These are phyloP conservation scores for Peronospora destructor DNA, from an alignment of 352 stramenopile genomes.

Conservation along the genomic window DNA sequence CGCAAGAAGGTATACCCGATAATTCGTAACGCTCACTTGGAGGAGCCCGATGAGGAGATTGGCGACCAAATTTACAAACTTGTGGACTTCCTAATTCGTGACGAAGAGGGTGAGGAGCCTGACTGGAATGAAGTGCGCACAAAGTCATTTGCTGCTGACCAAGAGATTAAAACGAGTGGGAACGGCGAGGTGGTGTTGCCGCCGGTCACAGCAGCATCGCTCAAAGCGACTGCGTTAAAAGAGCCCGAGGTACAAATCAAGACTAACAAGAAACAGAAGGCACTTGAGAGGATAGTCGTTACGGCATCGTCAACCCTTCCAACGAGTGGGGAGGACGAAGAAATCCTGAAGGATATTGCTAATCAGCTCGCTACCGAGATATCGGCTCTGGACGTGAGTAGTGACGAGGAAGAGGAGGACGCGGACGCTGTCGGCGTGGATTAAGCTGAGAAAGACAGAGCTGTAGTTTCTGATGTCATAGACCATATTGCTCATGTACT, in stretches of 20 bases:
- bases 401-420: slow-evolving; percentile 70
- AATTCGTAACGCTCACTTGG: slow-evolving; percentile 74
- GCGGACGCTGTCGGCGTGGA: slow-evolving; percentile 43
- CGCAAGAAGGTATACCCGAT: slow-evolving; percentile 85
- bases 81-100: slow-evolving; percentile 81
- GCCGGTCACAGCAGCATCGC: slow-evolving; percentile 10
- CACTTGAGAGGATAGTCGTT: slow-evolving; percentile 13
- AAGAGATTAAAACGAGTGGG: slow-evolving; percentile 33
- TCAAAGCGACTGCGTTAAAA: slow-evolving; percentile 13
- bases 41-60: slow-evolving; percentile 74
- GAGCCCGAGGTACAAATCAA: slow-evolving; percentile 18
- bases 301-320: slow-evolving; percentile 31
- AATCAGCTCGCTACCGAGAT: slow-evolving; percentile 62
- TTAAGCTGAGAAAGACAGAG: slow-evolving; percentile 19
- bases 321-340: slow-evolving; percentile 46
- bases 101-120: slow-evolving; percentile 80
- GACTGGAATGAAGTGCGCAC: slow-evolving; percentile 74
- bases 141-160: slow-evolving; percentile 53
- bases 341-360: slow-evolving; percentile 64
- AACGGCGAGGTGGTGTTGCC: slow-evolving; percentile 20
- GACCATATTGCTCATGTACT: slow-evolving; percentile 11
- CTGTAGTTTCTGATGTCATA: slow-evolving; percentile 13
- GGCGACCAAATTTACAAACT: slow-evolving; percentile 87
- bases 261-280: slow-evolving; percentile 13
- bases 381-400: slow-evolving; percentile 72